Base-by-base conservation (phyloP, 2,329 filamentous ascomycete genomes). In the Calonectria pauciramosa region DNA sequence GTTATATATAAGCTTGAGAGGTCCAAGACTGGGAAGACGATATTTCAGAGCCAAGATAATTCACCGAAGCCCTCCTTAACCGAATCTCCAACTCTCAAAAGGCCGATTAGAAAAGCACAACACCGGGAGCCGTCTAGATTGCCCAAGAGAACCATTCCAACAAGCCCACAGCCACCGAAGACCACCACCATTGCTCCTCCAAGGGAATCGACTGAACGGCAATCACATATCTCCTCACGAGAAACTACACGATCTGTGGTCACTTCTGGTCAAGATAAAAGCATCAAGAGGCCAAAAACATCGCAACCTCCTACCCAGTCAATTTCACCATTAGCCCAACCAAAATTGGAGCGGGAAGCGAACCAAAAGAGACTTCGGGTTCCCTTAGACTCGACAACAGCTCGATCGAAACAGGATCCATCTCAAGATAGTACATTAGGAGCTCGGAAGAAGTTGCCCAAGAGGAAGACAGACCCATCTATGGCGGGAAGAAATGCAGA, bases 1-100 rank as follows among this genome's bases (percentile, higher is more conserved):
- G 87, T 93, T 4, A 91, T 93, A 0, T 93, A 93, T 78, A 88
- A 88, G 41, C 88, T 91, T 76, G 90, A 88, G 76, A 90, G 87
- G 74, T 91, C 88, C 79, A 90, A 84, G 79, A 85, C 88, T 34
- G 85, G 83, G 51, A 88, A 81, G 20, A 88, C 86, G 38, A 85
- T 83, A 28, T 84, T 87, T 38, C 82, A 83, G 34, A 83, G 81
- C 14, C 83, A 85, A 10, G 80, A 84, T 34, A 82, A 84, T 2
- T 76, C 77, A 2, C 76, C 76, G 2, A 77, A 81, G 3, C 74
- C 80, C 4, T 71, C 82, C 9, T 73, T 83, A 3, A 75, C 82
- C 18, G 84, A 85, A 44, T 38, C 82, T 4, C 70, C 78, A 8
- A 80, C 82, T 26, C 81, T 82, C 2, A 75, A 84, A 2, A 75